These are phyloP conservation scores for Hydnum rufescens DNA, from an alignment of 768 basidiomycete species.

Conservation along the genomic window DNA sequence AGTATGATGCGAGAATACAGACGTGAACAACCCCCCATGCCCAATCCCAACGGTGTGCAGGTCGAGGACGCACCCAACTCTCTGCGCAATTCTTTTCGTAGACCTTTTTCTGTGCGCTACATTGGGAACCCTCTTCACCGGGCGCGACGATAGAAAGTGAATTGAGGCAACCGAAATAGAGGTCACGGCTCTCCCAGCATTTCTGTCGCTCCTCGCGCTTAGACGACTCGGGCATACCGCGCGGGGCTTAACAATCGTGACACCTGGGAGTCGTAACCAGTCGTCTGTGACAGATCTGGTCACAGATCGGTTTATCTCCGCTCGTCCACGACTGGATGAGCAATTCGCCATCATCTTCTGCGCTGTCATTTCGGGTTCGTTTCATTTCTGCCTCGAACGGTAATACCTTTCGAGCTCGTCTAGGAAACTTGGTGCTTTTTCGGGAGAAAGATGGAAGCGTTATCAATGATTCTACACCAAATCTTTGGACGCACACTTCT, in stretches of 20 bases:
- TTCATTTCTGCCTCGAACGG: constrained; percentile 1
- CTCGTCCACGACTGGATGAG: neutral
- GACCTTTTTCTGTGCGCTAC: constrained; percentile 30
- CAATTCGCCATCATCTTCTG: constrained; percentile 3
- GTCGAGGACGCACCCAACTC: constrained; percentile 60
- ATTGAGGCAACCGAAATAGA: constrained; percentile 75
- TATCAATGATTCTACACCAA: constrained; percentile 41
- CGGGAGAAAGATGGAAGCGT: too few species aligned
- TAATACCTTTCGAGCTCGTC: neutral
- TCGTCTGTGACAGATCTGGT: neutral
- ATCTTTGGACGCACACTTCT: constrained; percentile 39
- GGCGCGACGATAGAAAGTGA: constrained; percentile 43
- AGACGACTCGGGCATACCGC: too few species aligned
- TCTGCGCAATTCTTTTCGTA: constrained; percentile 66
- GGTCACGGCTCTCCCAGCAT: constrained; percentile 76
- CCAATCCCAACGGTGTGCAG: neutral
- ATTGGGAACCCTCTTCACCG: constrained; percentile 45
- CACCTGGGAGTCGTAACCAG: neutral
- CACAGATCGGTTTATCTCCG: neutral
- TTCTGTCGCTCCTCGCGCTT: constrained; percentile 42
- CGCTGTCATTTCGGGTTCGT: constrained; percentile 2
- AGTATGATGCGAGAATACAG: neutral
- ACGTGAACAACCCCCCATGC: neutral
- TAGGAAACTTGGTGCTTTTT: too few species aligned
- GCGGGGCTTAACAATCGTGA: too few species aligned